Evolutionary conservation across 1,139 yeast genomes (phyloP).

Genomic region (Yamadazyma atmosphaerica): DNA sequence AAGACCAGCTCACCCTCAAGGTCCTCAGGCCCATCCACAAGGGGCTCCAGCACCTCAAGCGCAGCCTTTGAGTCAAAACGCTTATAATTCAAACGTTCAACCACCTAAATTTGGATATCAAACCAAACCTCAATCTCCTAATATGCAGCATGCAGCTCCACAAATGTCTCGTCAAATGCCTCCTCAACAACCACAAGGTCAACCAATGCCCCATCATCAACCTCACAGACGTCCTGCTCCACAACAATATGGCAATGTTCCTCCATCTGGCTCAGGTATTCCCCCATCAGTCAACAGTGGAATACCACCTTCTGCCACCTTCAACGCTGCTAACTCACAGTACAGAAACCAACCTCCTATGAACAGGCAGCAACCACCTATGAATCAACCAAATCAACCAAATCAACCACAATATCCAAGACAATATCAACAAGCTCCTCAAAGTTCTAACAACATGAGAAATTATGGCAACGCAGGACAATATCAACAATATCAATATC

Average conservation of each 20-base stretch:
- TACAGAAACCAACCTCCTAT: conserved; percentile 5
- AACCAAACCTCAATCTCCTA: conserved; percentile 8
- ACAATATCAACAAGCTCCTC: conserved; percentile 7
- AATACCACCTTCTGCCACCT: conserved; percentile 12
- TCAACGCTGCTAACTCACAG: conserved; percentile 1
- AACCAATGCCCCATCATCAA: conserved; percentile 12
- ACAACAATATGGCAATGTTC: conserved; percentile 12
- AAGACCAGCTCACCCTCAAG: conserved; percentile 1
- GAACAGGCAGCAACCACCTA: conserved; percentile 2
- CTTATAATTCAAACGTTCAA: conserved; percentile 2
- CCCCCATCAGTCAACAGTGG: conserved; percentile 4
- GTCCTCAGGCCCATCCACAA: conserved; percentile 1
- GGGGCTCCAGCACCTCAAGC: conserved; percentile 8
- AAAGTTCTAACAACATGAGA: conserved; percentile 11
- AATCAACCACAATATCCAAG: conserved; percentile 4
- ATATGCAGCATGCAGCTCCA: conserved; percentile 7
- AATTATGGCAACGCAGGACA: conserved; percentile 11
- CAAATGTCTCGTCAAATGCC: conserved; percentile 11
- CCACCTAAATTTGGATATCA: conserved; percentile 9
- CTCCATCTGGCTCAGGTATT: conserved; percentile 9
- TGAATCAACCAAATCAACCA: conserved; percentile 3
- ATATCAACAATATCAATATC: conserved; percentile 17
- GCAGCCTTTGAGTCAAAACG: conserved; percentile 7
- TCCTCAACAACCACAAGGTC: conserved; percentile 18
- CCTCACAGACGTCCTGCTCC: conserved; percentile 5